Conservation (phyloP, 257 asterid genomes). For the Forsythia suspensa region DNA sequence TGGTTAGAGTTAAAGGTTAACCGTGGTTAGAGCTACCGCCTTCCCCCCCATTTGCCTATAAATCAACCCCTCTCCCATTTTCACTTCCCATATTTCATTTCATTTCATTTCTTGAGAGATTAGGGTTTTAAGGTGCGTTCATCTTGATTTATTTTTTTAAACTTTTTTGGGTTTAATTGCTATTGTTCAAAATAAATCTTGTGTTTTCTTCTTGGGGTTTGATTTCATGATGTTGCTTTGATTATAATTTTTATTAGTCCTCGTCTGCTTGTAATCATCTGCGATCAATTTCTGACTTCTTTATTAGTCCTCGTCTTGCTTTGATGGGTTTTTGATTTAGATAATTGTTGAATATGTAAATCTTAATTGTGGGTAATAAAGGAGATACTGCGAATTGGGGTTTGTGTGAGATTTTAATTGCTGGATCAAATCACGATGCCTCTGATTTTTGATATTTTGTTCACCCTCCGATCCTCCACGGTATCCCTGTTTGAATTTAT, state of each 20-base stretch:
- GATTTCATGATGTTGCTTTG: too few relatives aligned
- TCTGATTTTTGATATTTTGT: too few relatives aligned
- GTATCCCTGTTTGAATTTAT: too few relatives aligned
- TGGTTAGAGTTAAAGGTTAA: not conserved
- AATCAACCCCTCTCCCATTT: not conserved
- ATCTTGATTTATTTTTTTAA: not conserved
- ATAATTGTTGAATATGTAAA: not conserved
- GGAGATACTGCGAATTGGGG: too few relatives aligned
- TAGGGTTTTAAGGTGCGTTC: not conserved
- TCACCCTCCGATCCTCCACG: too few relatives aligned
- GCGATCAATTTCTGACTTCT: not conserved
- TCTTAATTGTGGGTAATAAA: not conserved
- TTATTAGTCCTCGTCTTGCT: too few relatives aligned
- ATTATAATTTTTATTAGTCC: too few relatives aligned
- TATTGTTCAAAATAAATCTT: too few relatives aligned
- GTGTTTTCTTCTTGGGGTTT: too few relatives aligned
- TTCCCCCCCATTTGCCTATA: constrained; percentile 16
- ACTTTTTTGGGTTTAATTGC: not conserved
- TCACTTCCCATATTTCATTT: not conserved
- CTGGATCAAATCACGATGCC: too few relatives aligned
- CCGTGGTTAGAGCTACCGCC: constrained; percentile 12
- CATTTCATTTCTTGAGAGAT: not conserved
- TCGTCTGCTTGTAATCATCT: not conserved
- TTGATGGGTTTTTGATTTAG: not conserved
- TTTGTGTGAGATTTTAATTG: too few relatives aligned